phyloP scores from a whole-genome alignment of 371 early-diverging fungal genomes.

The Apophysomyces variabilis region DNA sequence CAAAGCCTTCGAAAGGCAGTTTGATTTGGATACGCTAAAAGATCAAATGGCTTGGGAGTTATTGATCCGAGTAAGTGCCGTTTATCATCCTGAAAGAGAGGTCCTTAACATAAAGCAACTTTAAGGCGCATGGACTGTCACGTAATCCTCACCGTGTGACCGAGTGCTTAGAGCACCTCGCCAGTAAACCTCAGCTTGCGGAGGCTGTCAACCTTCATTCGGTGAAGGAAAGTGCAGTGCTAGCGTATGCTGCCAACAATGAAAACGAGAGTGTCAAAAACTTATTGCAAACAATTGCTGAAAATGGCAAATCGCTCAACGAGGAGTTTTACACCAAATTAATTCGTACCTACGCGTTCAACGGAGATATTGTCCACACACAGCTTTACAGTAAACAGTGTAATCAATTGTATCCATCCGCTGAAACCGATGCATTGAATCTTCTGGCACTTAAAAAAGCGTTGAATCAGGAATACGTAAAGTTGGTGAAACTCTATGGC shows the following conservation, averaged over 20 bases:
- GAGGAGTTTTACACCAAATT: slow-evolving; percentile 19
- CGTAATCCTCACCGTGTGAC: slow-evolving; percentile 16
- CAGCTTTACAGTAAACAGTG: slow-evolving; percentile 19
- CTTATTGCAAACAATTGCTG: slow-evolving; percentile 18
- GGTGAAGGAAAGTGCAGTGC: slow-evolving; percentile 13
- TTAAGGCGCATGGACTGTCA: slow-evolving; percentile 37
- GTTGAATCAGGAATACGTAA: slow-evolving; percentile 15
- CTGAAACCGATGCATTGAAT: slow-evolving; percentile 19
- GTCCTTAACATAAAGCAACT: background rate
- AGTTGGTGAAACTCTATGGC: slow-evolving; percentile 16
- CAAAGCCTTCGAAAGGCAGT: slow-evolving; percentile 22
- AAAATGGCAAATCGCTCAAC: slow-evolving; percentile 12
- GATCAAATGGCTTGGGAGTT: slow-evolving; percentile 35
- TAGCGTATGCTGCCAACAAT: slow-evolving; percentile 27
- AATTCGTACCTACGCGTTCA: slow-evolving; percentile 32
- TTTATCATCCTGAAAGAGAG: background rate
- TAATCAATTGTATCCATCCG: slow-evolving; percentile 20
- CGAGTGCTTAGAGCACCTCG: background rate
- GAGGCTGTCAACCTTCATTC: background rate
- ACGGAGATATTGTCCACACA: slow-evolving; percentile 25
- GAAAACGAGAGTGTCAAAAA: slow-evolving; percentile 20
- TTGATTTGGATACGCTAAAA: slow-evolving; percentile 22
- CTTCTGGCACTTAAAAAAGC: slow-evolving; percentile 33
- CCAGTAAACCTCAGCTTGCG: background rate
- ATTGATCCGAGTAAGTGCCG: slow-evolving; percentile 36